phyloP scores from a whole-genome alignment of 176 grass and related monocot genomes.

The Eremochloa ophiuroides region DNA sequence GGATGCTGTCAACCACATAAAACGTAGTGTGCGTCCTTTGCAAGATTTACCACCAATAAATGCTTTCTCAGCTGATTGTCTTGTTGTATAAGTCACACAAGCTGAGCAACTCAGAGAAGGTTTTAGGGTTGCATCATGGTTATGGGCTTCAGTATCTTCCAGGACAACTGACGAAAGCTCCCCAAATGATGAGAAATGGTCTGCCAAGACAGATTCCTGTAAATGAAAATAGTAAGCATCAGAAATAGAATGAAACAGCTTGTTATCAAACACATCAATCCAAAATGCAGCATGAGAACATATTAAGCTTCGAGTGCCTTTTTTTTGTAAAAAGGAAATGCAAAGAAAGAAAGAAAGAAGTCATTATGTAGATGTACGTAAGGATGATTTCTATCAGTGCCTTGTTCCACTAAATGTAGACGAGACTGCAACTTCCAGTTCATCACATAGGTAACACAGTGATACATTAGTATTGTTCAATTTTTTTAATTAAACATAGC shows the following conservation, averaged over 20 bases:
- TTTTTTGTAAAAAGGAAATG: not conserved
- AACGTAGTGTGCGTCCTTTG: slow-evolving; percentile 64
- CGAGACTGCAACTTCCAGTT: slow-evolving; percentile 9
- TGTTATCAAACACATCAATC: slow-evolving; percentile 24
- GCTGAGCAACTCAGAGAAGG: slow-evolving; percentile 56
- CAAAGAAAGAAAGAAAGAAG: not conserved
- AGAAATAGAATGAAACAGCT: slow-evolving; percentile 6
- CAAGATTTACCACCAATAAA: slow-evolving; percentile 74
- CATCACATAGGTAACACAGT: not conserved
- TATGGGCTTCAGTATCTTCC: slow-evolving; percentile 58
- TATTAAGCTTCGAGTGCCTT: not conserved
- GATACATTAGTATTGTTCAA: not conserved
- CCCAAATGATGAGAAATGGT: slow-evolving; percentile 89
- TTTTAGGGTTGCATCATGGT: slow-evolving; percentile 50
- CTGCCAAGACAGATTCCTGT: slow-evolving; percentile 77
- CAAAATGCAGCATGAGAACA: slow-evolving; percentile 23
- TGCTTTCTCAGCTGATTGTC: slow-evolving; percentile 80
- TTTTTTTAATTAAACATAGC: not conserved
- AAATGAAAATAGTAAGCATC: slow-evolving; percentile 31
- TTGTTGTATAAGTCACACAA: slow-evolving; percentile 68
- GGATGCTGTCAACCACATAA: slow-evolving; percentile 74
- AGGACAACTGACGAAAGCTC: slow-evolving; percentile 74
- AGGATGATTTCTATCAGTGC: not conserved
- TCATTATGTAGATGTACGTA: not conserved
- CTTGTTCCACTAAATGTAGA: slow-evolving; percentile 1